phyloP scores from a whole-genome alignment of 2,329 filamentous ascomycete species.

The Talaromyces sp. region DNA sequence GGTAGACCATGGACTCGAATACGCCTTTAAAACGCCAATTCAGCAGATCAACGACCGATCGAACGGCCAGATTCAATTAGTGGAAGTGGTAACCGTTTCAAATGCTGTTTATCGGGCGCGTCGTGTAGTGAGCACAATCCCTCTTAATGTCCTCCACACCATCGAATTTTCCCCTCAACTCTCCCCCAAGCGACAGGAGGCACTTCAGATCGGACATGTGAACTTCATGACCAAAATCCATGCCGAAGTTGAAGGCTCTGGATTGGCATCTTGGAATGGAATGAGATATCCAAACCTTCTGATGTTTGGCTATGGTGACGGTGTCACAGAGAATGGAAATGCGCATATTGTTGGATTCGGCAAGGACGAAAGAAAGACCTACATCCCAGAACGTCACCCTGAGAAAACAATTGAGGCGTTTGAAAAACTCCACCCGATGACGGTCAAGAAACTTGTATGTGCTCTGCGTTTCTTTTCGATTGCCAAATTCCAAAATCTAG shows the following conservation, averaged over 20 bases:
- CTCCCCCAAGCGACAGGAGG: conserved; percentile 20
- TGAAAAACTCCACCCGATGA: conserved; percentile 19
- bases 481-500: no score
- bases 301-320: conserved; percentile 24
- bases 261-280: conserved; percentile 18
- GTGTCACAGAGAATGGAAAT: conserved; percentile 15
- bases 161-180: conserved; percentile 26
- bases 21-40: conserved; percentile 29
- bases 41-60: conserved; percentile 22
- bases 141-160: conserved; percentile 25
- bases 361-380: conserved; percentile 13
- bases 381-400: conserved; percentile 19
- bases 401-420: conserved; percentile 10
- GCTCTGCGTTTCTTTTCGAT: no score
- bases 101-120: conserved; percentile 21
- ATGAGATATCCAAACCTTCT: conserved; percentile 20
- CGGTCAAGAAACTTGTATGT: conserved; percentile 15
- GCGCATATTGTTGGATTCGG: conserved; percentile 20
- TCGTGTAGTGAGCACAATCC: conserved; percentile 31
- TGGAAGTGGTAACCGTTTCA: background rate
- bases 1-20: conserved; percentile 25
- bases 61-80: background rate
- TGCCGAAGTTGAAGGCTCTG: conserved; percentile 22
- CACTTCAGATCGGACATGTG: conserved; percentile 22
- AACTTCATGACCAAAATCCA: conserved; percentile 26